Evolutionary conservation across 2,329 filamentous ascomycete genomes (phyloP), one percentile per base, ranked within the genome.

Genomic region (Aspergillus ochraceoroseus): DNA sequence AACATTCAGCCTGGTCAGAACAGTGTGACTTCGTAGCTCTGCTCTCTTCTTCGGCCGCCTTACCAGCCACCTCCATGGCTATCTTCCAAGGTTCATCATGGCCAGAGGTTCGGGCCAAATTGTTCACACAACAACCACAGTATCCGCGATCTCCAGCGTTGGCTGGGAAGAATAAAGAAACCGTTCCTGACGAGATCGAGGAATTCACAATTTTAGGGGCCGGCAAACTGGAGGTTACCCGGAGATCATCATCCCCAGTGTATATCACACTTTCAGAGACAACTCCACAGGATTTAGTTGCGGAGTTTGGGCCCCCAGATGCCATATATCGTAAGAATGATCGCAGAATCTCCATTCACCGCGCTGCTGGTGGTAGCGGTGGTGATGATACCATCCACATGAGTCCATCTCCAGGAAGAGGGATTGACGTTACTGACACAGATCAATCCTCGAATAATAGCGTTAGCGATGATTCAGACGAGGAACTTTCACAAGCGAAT

Each of bases 321-420:
- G 87, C 89, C 13, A 94, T 94, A 30, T 95, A 95, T 64, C 80
- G 85, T 48, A 95, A 94, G 67, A 87, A 85, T 56, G 88, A 95
- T 60, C 83, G 88, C 59, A 79, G 87, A 33, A 84, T 95, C 68
- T 85, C 87, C 8, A 92, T 95, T 37, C 89, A 95, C 44, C 65
- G 66, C 15, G 59, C 59, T 40, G 54, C 56, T 33, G 58, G 48
- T 31, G 47, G 52, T 31, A 55, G 45, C 29, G 52, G 53, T 28
- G 52, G 51, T 34, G 59, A 56, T 30, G 60, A 61, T 30, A 50
- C 56, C 20, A 56, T 63, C 13, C 58, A 59, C 25, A 54, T 67
- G 34, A 63, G 62, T 37, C 54, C 63, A 31, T 58, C 63, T 35
- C 55, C 62, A 27, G 58, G 58, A 15, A 51, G 58, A 44, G 59